Evolutionary conservation across 164 flowering plant genomes (phyloP).

Genomic region (Berberis thunbergii): DNA sequence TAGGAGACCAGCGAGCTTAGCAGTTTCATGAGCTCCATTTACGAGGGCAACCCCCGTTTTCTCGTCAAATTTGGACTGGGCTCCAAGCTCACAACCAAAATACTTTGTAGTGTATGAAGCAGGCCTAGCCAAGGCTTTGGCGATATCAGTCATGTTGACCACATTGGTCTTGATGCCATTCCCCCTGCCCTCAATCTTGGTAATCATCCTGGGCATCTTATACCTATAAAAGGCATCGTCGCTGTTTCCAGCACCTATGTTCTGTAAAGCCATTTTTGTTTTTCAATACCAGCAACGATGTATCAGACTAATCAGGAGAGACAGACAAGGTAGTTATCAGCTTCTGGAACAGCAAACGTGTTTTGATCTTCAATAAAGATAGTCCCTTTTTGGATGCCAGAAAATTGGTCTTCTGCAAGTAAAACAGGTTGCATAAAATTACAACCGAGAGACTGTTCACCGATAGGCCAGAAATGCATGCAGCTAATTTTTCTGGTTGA

Average conservation of each 20-base stretch:
- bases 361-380: not conserved
- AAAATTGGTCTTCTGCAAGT: not conserved
- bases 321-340: constrained; percentile 6
- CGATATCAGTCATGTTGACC: constrained; percentile 90
- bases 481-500: constrained; percentile 20
- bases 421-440: constrained; percentile 26
- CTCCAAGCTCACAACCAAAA: constrained; percentile 91
- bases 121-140: constrained; percentile 84
- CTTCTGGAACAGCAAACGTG: not conserved
- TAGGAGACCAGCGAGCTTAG: constrained; percentile 79
- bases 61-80: constrained; percentile 91
- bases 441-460: constrained; percentile 20
- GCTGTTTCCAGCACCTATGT: constrained; percentile 83
- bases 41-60: constrained; percentile 77
- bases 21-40: constrained; percentile 79
- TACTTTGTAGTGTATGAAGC: constrained; percentile 84
- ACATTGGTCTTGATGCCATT: constrained; percentile 94
- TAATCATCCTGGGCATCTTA: constrained; percentile 91
- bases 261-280: constrained; percentile 71
- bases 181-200: constrained; percentile 90
- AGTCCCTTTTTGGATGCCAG: constrained; percentile 5
- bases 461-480: constrained; percentile 33
- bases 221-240: constrained; percentile 98
- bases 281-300: not conserved
- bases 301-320: constrained; percentile 10